Conservation (phyloP, 2,329 filamentous ascomycete genomes). For the Sclerotinia trifoliorum region DNA sequence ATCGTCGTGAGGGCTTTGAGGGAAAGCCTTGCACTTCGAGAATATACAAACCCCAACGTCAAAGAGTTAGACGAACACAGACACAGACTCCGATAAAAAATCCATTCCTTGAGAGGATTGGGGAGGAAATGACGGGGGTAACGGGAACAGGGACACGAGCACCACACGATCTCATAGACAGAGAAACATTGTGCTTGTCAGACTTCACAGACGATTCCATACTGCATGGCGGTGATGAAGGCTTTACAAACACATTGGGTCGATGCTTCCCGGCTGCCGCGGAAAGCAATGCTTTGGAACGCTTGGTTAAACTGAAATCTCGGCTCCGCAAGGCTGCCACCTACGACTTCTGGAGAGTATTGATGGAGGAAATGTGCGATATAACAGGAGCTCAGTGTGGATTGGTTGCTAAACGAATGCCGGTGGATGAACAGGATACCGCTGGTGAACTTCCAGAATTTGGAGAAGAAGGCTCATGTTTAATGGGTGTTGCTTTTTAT, state of each 20-base stretch:
- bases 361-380: slow-evolving; percentile 63
- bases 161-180: slow-evolving; percentile 31
- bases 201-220: slow-evolving; percentile 32
- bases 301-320: slow-evolving; percentile 58
- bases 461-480: slow-evolving; percentile 59
- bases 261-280: slow-evolving; percentile 45
- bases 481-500: slow-evolving; percentile 66
- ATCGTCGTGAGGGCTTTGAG: slow-evolving; percentile 25
- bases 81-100: slow-evolving; percentile 24
- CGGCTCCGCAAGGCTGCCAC: slow-evolving; percentile 52
- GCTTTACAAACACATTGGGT: slow-evolving; percentile 35
- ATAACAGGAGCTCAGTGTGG: slow-evolving; percentile 65
- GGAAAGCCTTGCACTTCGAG: slow-evolving; percentile 30
- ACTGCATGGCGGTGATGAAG: slow-evolving; percentile 36
- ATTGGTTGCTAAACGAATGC: slow-evolving; percentile 64
- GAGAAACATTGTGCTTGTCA: slow-evolving; percentile 37
- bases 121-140: slow-evolving; percentile 27
- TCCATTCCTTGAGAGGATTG: slow-evolving; percentile 21
- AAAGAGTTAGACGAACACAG: slow-evolving; percentile 29
- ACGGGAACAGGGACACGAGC: slow-evolving; percentile 20
- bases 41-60: slow-evolving; percentile 33
- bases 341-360: slow-evolving; percentile 61
- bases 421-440: slow-evolving; percentile 56
- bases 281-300: slow-evolving; percentile 61
- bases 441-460: slow-evolving; percentile 60